These are phyloP conservation scores for Silene latifolia DNA, from an alignment of 148 eudicot species.

Conservation along the genomic window DNA sequence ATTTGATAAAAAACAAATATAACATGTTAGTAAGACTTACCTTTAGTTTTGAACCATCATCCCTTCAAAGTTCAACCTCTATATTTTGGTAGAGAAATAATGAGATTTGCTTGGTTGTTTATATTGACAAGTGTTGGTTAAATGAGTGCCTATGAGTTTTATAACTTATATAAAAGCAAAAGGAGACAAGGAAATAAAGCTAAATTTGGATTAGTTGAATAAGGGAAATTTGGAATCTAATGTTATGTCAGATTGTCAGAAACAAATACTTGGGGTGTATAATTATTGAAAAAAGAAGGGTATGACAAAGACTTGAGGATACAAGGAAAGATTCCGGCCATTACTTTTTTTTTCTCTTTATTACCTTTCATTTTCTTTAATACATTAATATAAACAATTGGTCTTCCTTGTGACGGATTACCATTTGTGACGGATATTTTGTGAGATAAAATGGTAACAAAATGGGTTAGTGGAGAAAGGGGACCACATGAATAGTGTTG, in stretches of 20 bases:
- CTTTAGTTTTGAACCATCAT: background rate
- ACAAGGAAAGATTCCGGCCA: background rate
- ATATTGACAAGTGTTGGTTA: constrained; percentile 1
- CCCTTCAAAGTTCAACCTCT: no score
- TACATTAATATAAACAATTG: no score
- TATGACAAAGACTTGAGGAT: background rate
- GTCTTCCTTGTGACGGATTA: no score
- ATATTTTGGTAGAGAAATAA: background rate
- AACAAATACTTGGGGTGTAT: no score
- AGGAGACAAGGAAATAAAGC: background rate
- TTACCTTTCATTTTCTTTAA: no score
- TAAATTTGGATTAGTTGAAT: background rate
- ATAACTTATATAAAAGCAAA: background rate
- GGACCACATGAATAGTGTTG: no score
- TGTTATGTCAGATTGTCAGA: constrained; percentile 5
- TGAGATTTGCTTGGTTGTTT: no score
- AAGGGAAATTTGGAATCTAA: background rate
- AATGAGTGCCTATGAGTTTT: background rate
- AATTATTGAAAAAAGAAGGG: background rate
- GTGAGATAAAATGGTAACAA: no score
- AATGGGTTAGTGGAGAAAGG: no score
- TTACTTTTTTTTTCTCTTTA: no score
- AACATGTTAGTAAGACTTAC: background rate
- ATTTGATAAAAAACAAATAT: background rate
- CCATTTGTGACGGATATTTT: no score